Evolutionary conservation across 495 filamentous ascomycete species (phyloP).

Genomic region (Tuber melanosporum): DNA sequence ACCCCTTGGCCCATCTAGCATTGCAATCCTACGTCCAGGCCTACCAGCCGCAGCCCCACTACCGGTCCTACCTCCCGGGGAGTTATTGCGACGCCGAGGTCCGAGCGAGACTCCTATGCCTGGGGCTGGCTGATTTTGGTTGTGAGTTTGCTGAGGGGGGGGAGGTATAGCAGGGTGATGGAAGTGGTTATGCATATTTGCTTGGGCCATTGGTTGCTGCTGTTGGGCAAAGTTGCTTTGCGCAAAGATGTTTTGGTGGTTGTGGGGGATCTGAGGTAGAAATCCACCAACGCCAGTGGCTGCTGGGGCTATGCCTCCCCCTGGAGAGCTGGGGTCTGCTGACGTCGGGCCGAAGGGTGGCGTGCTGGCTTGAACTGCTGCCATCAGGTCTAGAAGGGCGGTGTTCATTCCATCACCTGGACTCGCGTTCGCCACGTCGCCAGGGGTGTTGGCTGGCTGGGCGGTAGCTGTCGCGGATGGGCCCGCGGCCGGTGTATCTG

Average conservation of each 20-base stretch:
- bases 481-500: not conserved
- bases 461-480: not conserved
- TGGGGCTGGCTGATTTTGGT: slow-evolving; percentile 9
- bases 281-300: not conserved
- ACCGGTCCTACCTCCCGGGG: slow-evolving; percentile 25
- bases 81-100: slow-evolving; percentile 30
- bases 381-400: not conserved
- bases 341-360: not conserved
- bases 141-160: slow-evolving; percentile 10
- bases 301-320: not conserved
- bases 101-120: slow-evolving; percentile 12
- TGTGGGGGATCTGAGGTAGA: not conserved
- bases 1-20: slow-evolving; percentile 39
- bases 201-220: not conserved
- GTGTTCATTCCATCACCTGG: not conserved
- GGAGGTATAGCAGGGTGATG: not conserved
- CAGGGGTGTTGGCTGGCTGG: not conserved
- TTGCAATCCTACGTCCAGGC: slow-evolving; percentile 33
- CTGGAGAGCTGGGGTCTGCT: not conserved
- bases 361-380: not conserved
- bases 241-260: not conserved
- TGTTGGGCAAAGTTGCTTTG: not conserved
- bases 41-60: slow-evolving; percentile 19
- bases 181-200: not conserved
- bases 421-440: not conserved